Conservation (phyloP, 805 yeast species). For the Cyberlindnera meyerae region DNA sequence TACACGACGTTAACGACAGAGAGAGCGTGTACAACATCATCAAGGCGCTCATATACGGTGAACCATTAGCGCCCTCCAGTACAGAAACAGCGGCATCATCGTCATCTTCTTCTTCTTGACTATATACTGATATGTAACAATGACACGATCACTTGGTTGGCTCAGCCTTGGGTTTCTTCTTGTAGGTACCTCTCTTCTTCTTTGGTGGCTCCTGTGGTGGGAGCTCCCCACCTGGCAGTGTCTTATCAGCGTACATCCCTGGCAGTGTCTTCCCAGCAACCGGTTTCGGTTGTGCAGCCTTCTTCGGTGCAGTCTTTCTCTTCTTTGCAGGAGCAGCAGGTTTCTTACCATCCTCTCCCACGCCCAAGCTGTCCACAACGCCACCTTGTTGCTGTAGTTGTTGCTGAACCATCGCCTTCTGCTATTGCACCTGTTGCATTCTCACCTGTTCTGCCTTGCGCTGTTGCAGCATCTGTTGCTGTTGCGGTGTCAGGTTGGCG, state of each 20-base stretch:
- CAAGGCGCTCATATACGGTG: slow-evolving; percentile 21
- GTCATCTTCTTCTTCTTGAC: neutral
- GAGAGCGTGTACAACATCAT: slow-evolving; percentile 48
- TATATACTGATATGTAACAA: neutral
- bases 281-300: slow-evolving; percentile 8
- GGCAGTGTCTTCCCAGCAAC: slow-evolving; percentile 26
- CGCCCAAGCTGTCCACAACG: slow-evolving; percentile 3
- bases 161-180: slow-evolving; percentile 21
- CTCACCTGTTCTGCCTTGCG: slow-evolving; percentile 28
- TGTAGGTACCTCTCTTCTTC: slow-evolving; percentile 27
- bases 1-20: slow-evolving; percentile 65
- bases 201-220: slow-evolving; percentile 16
- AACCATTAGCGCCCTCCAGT: slow-evolving; percentile 1
- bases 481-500: slow-evolving; percentile 22
- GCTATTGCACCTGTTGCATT: slow-evolving; percentile 23
- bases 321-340: no score
- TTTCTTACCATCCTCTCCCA: slow-evolving; percentile 19
- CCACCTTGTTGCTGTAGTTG: slow-evolving; percentile 21
- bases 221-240: slow-evolving; percentile 20
- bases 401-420: slow-evolving; percentile 25
- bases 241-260: slow-evolving; percentile 20
- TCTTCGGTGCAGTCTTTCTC: slow-evolving; percentile 15
- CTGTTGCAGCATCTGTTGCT: slow-evolving; percentile 28
- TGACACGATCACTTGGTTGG: neutral
- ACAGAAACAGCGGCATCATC: neutral